A percentile compares a stretch with the other conserved stretches of the same genome.
phyloP scores from a whole-genome alignment of 768 basidiomycete genomes.

The Collybia mongolica region DNA sequence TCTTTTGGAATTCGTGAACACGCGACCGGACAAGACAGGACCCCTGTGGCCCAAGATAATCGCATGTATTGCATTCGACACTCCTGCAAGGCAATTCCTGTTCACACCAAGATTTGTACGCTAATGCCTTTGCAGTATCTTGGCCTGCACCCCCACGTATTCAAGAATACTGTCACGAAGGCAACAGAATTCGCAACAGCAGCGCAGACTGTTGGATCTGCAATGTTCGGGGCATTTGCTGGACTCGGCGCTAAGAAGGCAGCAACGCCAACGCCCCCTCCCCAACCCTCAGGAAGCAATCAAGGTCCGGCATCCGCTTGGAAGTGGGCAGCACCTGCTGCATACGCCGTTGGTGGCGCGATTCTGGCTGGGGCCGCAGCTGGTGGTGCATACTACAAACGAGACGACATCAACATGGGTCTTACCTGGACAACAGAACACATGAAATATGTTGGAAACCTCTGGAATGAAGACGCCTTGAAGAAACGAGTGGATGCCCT shows the following conservation, averaged over 20 bases:
- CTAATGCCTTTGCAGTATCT: constrained; percentile 57
- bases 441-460: constrained; percentile 81
- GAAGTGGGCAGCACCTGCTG: constrained; percentile 65
- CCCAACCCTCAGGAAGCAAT: constrained; percentile 14
- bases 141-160: constrained; percentile 81
- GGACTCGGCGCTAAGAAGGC: constrained; percentile 47
- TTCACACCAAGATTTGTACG: background rate
- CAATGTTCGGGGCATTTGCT: constrained; percentile 56
- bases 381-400: constrained; percentile 79
- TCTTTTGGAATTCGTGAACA: constrained; percentile 65
- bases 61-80: constrained; percentile 85
- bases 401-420: constrained; percentile 69
- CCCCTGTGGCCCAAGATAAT: constrained; percentile 89
- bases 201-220: constrained; percentile 63
- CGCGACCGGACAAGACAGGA: constrained; percentile 60
- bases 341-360: constrained; percentile 71
- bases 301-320: constrained; percentile 40
- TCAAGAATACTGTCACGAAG: constrained; percentile 81
- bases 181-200: constrained; percentile 67
- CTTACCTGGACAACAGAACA: constrained; percentile 83
- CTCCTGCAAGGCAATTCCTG: constrained; percentile 60
- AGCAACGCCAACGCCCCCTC: constrained; percentile 25
- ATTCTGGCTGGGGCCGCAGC: constrained; percentile 81
- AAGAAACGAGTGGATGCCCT: constrained; percentile 60
- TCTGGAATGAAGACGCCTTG: constrained; percentile 79